Evolutionary conservation across 2,329 filamentous ascomycete species (phyloP), one percentile per base, ranked within the genome.

Genomic region (Xylaria hypoxylon): DNA sequence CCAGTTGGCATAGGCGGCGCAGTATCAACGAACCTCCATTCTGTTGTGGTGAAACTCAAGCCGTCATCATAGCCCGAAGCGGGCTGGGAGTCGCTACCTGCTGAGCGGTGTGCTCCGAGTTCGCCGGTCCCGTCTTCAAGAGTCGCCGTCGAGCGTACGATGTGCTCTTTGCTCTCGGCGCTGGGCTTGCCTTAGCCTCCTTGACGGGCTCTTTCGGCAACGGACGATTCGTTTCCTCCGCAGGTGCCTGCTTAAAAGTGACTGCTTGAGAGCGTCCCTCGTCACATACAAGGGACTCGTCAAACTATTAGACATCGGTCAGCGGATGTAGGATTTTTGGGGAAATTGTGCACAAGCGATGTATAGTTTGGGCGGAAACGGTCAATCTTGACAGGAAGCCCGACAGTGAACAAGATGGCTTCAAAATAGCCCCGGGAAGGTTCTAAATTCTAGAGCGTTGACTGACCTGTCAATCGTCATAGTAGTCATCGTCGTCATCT

Each of bases 401-500:
- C 40, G 42, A 44, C 47, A 64, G 48, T 40, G 63, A 60, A 59
- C 33, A 64, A 56, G 7, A 68, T 42, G 40, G 50, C 59, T 42
- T 69, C 53, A 56, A 42, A 63, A 59, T 48, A 55, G 61, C 44
- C 62, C 55, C 44, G 59, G 48, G 62, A 57, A 59, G 55, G 47
- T 65, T 72, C 44, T 67, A 62, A 52, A 58, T 62, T 59, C 45
- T 55, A 71, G 68, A 70, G 66, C 24, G 40, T 64, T 38, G 55
- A 71, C 71, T 73, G 70, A 75, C 72, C 73, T 77, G 76, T 78
- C 76, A 78, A 84, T 85, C 86, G 81, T 88, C 87, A 83, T 95
- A 93, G 85, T 97, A 97, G 80, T 98, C 95, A 82, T 94, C 92
- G 79, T 96, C 92, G 80, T 97, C 94, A 77, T 92, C 89, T 77